A percentile compares a stretch with the other conserved stretches of the same genome.
Evolutionary conservation across 495 filamentous ascomycete species (phyloP).

Genomic region (Cercophora sp.): DNA sequence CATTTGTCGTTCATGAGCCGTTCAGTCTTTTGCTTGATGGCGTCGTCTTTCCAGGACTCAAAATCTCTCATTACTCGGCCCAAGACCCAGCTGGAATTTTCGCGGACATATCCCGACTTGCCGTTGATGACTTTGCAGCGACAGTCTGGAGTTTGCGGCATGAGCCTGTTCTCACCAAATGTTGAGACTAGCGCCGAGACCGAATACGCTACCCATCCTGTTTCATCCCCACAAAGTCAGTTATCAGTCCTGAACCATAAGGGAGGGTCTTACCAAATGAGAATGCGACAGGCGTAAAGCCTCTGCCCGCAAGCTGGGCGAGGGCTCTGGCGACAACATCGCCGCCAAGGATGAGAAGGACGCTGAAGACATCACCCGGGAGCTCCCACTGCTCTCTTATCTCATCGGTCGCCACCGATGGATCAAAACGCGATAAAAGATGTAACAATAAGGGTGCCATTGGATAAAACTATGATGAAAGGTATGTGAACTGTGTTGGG

Average conservation of each 20-base stretch:
- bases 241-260: too few species aligned
- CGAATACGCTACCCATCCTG: constrained; percentile 48
- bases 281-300: constrained; percentile 45
- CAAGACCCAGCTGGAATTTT: constrained; percentile 47
- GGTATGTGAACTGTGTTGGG: too few species aligned
- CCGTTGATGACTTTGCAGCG: constrained; percentile 41
- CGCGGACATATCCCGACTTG: constrained; percentile 36
- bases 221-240: too few species aligned
- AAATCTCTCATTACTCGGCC: constrained; percentile 48
- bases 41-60: constrained; percentile 33
- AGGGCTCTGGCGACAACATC: background rate
- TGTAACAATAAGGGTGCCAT: too few species aligned
- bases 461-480: too few species aligned
- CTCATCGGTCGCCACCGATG: too few species aligned
- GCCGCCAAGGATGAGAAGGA: background rate
- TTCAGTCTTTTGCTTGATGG: background rate
- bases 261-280: constrained; percentile 42
- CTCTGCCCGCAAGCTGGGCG: background rate
- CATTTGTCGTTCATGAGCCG: constrained; percentile 4
- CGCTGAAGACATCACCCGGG: background rate
- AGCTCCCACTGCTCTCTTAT: too few species aligned
- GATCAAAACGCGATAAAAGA: too few species aligned
- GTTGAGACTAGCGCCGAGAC: constrained; percentile 36
- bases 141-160: constrained; percentile 34
- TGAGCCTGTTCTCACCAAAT: constrained; percentile 43